Evolutionary conservation across 805 yeast genomes (phyloP).

Genomic region (Lipomyces yamanashiensis): DNA sequence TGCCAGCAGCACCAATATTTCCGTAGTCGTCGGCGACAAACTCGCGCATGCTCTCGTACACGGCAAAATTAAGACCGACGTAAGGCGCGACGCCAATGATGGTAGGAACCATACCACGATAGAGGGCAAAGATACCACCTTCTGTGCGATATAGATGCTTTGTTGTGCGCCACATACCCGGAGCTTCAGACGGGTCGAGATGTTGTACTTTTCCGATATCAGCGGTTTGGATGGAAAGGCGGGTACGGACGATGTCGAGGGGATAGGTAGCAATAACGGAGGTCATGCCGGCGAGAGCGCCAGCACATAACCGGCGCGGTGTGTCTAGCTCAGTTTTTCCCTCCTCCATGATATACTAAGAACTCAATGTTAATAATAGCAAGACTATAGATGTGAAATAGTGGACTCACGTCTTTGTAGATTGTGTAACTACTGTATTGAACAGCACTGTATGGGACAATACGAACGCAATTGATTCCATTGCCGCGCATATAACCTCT

Average conservation of each 20-base stretch:
- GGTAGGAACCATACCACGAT: conserved; percentile 88
- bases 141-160: conserved; percentile 67
- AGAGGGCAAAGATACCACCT: conserved; percentile 80
- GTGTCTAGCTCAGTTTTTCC: conserved; percentile 51
- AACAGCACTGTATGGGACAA: conserved; percentile 92
- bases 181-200: conserved; percentile 44
- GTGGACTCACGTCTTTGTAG: conserved; percentile 53
- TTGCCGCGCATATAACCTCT: conserved; percentile 89
- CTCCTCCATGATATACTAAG: conserved; percentile 27
- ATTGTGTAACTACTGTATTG: conserved; percentile 85
- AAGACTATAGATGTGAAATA: conserved; percentile 36
- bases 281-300: conserved; percentile 78
- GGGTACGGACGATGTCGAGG: conserved; percentile 84
- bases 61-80: conserved; percentile 88
- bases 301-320: conserved; percentile 68
- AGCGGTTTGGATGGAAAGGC: conserved; percentile 89
- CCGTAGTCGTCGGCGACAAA: conserved; percentile 46
- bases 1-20: conserved; percentile 55
- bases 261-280: conserved; percentile 90
- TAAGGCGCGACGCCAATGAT: conserved; percentile 94
- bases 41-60: conserved; percentile 81
- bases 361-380: not conserved
- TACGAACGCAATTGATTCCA: conserved; percentile 84
- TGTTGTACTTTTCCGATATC: conserved; percentile 45
- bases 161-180: conserved; percentile 69